Evolutionary conservation across 345 rosid genomes (phyloP), one percentile per base, ranked within the genome.

Genomic region (Pseudoturritis turrita): DNA sequence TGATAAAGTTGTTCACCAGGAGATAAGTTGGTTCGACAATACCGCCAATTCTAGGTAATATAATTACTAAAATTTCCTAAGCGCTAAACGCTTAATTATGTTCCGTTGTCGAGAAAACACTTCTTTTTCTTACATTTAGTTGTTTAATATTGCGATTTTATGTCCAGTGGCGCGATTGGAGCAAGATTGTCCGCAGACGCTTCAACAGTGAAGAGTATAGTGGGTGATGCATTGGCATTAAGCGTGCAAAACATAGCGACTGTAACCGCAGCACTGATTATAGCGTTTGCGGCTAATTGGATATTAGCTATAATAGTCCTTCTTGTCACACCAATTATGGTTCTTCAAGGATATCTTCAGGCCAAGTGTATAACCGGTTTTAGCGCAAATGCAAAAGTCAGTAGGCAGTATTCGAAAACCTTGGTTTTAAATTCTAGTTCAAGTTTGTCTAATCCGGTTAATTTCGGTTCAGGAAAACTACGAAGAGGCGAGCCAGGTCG

Each of bases 1-100:
- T 62, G 81, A 83, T 68, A 86, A 84, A 74, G 83, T 88, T 57
- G 91, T 85, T 28, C 87, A 84, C 72, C 90, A 88, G 62, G 81
- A 81, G n/a, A 64, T 47, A 31, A 19, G 69, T 47, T 63, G 68
- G 68, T 63, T 63, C 3, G 68, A 63, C 33, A 8, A 63, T 6
- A 18, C 55, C 4, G 8, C 44, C 0, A 64, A 33, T 47, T 64
- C 69, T 1, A 64, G 69, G 69, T 47, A 62, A 15, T 11, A 31
- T 11, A 21, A 15, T 6, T n/a, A 15, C 23, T 28, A 4, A 28
- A 28, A 28, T 33, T 33, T 7, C 36, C 36, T 33, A 33, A 33
- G 2, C 37, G 11, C 37, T 33, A 33, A 29, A 29, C 33, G 33
- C 7, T 29, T 29, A 29, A 8, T 29, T 29, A 29, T 8, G 37